These are phyloP conservation scores for Salix brachista DNA, from an alignment of 345 rosid genomes.

Conservation along the genomic window DNA sequence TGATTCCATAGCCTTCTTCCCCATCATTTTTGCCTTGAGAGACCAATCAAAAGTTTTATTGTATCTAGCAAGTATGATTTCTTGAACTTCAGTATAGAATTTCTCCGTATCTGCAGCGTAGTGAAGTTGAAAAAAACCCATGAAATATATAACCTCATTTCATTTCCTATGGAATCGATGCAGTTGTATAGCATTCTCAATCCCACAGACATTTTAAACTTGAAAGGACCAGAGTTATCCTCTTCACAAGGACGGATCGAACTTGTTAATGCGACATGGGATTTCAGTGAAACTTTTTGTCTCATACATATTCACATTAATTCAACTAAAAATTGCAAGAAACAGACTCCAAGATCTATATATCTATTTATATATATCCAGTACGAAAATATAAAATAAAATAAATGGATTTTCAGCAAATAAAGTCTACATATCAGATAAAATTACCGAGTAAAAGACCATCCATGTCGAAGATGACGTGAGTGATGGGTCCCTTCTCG, in stretches of 20 bases:
- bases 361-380: not conserved
- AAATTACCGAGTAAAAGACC: slow-evolving; percentile 80
- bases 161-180: not conserved
- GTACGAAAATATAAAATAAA: not conserved
- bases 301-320: not conserved
- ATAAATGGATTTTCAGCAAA: not conserved
- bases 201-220: not conserved
- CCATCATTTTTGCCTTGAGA: slow-evolving; percentile 96
- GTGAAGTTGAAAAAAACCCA: not conserved
- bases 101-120: slow-evolving; percentile 73
- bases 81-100: slow-evolving; percentile 88
- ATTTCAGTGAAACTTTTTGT: not conserved
- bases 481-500: slow-evolving; percentile 52
- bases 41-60: slow-evolving; percentile 88
- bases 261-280: not conserved
- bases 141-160: not conserved
- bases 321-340: not conserved
- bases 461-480: slow-evolving; percentile 95
- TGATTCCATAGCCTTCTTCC: slow-evolving; percentile 81
- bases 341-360: not conserved
- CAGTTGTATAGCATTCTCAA: not conserved
- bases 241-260: not conserved
- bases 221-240: not conserved
- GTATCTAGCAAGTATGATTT: slow-evolving; percentile 71
- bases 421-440: slow-evolving; percentile 2